Evolutionary conservation across 2,329 filamentous ascomycete species (phyloP).

Genomic region (Daldinia eschscholtzii): DNA sequence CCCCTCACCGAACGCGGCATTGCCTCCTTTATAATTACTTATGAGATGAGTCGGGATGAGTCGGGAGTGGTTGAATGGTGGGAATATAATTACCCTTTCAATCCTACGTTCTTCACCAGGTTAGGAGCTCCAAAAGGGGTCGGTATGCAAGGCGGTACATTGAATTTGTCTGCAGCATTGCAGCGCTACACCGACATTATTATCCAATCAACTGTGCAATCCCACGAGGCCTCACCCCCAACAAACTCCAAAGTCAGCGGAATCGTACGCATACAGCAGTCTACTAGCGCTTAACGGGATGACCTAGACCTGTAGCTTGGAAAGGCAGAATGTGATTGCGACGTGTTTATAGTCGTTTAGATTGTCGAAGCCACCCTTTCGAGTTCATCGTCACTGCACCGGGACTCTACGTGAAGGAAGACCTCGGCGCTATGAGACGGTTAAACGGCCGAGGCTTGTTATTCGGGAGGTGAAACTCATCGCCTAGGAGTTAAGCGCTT

Average conservation of each 20-base stretch:
- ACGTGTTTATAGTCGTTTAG: constrained; percentile 21
- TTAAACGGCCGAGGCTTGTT: not conserved
- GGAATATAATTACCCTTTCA: constrained; percentile 12
- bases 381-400: not conserved
- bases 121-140: constrained; percentile 12
- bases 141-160: constrained; percentile 25
- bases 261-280: constrained; percentile 19
- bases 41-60: not conserved
- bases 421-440: not conserved
- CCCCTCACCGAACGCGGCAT: constrained; percentile 26
- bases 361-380: constrained; percentile 2
- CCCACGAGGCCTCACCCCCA: constrained; percentile 39
- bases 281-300: constrained; percentile 20
- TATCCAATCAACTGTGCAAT: constrained; percentile 38
- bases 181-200: constrained; percentile 35
- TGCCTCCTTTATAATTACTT: not conserved
- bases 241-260: constrained; percentile 28
- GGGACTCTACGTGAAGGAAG: not conserved
- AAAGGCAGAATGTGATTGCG: constrained; percentile 20
- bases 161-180: constrained; percentile 17
- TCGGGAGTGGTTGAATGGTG: constrained; percentile 4
- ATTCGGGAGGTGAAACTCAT: not conserved
- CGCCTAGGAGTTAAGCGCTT: not conserved
- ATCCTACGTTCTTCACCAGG: constrained; percentile 19
- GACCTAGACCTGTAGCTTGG: not conserved